Base-by-base conservation (phyloP, 345 rosid genomes). In the Lumnitzera littorea region DNA sequence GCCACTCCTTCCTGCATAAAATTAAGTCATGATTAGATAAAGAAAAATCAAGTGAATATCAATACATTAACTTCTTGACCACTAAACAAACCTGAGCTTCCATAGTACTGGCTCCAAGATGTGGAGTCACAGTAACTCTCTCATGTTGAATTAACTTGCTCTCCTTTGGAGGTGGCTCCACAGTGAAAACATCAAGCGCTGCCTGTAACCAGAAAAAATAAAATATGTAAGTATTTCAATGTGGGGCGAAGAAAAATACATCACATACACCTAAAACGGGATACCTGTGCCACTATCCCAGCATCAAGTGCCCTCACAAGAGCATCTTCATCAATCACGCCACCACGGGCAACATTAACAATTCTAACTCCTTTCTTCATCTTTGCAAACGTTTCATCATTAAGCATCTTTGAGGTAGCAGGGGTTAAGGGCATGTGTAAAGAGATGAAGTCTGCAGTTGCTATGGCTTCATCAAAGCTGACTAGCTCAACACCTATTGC, bases 291-390 rank as follows among this genome's bases (percentile, higher is more conserved):
- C 68, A 90, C 96, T 62, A 74, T 78, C 17, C 91, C 95, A 73
- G 89, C 51, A 77, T 89, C 90, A 58, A 89, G 60, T 15, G 96
- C 95, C 76, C 90, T 81, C 62, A 89, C 88, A 9, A 89, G 79
- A 46, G 95, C 96, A 2, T 87, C 96, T 76, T 89, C 96, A 57
- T 89, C 96, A 53, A 89, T 89, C 56, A 89, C 96, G 46, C 96
- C 95, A 10, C 96, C 95, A 62, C 90, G 96, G 64, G 96, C 95
- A 66, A 89, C 96, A 72, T 89, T 89, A 58, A 87, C 78, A 1
- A 89, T 89, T 9, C 95, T 73, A 58, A 89, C 91, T 41, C 96
- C 95, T 64, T 87, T 87, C 84, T 89, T 89, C 96, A 89, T 89
- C 74, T 83, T 89, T 15, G 83, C 89, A 73, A 89, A 87, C 43